Percentiles rank a stretch among this genome's conserved stretches.
Conservation (phyloP, 306 rosid genomes). For the Leucaena leucocephala region DNA sequence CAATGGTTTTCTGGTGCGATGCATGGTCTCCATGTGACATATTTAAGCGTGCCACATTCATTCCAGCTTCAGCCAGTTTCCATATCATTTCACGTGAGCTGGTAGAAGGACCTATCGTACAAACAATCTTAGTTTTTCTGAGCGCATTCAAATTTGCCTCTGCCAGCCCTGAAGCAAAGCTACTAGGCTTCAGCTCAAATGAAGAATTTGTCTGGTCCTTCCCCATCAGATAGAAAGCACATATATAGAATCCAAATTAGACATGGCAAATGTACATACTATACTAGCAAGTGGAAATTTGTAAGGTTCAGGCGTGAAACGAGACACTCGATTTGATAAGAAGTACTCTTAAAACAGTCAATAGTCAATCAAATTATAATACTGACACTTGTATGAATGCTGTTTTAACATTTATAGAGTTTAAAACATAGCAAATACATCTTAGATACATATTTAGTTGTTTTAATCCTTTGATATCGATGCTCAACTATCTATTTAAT, state of each 20-base stretch:
- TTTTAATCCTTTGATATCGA: background rate
- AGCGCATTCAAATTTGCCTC: slow-evolving; percentile 38
- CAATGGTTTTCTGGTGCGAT: slow-evolving; percentile 83
- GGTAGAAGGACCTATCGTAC: slow-evolving; percentile 91
- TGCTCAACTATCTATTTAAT: background rate
- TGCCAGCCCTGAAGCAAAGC: slow-evolving; percentile 29
- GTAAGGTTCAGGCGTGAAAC: background rate
- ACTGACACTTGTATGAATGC: background rate
- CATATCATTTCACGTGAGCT: slow-evolving; percentile 95
- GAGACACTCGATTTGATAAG: background rate
- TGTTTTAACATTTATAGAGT: background rate
- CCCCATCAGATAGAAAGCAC: background rate
- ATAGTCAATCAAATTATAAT: background rate
- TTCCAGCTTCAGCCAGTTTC: slow-evolving; percentile 81
- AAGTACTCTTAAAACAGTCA: background rate
- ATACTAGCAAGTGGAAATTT: background rate
- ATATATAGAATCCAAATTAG: slow-evolving; percentile 27
- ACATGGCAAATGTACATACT: background rate
- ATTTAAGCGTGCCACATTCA: slow-evolving; percentile 90
- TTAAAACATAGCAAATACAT: background rate
- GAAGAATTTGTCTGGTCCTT: slow-evolving; percentile 50
- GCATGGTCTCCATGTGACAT: slow-evolving; percentile 97
- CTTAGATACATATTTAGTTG: background rate
- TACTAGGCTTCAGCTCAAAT: slow-evolving; percentile 42
- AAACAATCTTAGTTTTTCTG: slow-evolving; percentile 85